These are phyloP conservation scores for Parasarocladium wereldwijsianum DNA, from an alignment of 2,329 filamentous ascomycete species.

Conservation along the genomic window DNA sequence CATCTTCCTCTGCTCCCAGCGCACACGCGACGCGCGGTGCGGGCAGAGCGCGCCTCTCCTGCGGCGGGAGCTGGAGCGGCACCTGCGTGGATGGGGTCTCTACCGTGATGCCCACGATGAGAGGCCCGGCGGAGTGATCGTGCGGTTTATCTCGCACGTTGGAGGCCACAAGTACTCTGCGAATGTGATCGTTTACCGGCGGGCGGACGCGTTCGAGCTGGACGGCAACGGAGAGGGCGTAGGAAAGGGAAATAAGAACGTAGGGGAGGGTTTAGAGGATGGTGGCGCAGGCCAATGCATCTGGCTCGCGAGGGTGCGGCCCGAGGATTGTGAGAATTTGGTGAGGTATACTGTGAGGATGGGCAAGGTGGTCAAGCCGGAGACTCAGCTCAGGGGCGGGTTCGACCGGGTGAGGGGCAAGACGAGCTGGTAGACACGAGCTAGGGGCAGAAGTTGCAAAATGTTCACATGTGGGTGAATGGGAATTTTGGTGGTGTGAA, in stretches of 20 bases:
- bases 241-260: slow-evolving; percentile 8
- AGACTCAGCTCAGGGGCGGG: slow-evolving; percentile 70
- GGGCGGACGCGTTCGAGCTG: slow-evolving; percentile 40
- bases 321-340: slow-evolving; percentile 87
- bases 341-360: slow-evolving; percentile 79
- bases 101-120: slow-evolving; percentile 81
- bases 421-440: slow-evolving; percentile 67
- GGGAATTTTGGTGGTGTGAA: too few relatives aligned
- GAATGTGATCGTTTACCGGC: slow-evolving; percentile 84
- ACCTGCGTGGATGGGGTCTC: slow-evolving; percentile 70
- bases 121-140: slow-evolving; percentile 78
- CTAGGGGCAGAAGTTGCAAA: too few relatives aligned
- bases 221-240: slow-evolving; percentile 23
- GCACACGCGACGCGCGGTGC: slow-evolving; percentile 86
- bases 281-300: slow-evolving; percentile 71
- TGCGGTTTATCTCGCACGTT: slow-evolving; percentile 94
- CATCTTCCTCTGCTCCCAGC: slow-evolving; percentile 87
- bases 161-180: slow-evolving; percentile 94
- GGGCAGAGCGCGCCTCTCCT: slow-evolving; percentile 86
- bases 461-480: too few relatives aligned
- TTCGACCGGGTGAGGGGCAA: slow-evolving; percentile 73
- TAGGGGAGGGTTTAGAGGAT: slow-evolving; percentile 6
- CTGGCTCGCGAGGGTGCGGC: slow-evolving; percentile 73
- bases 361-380: slow-evolving; percentile 87
- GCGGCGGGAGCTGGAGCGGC: slow-evolving; percentile 76